Evolutionary conservation across 257 asterid species (phyloP).

Genomic region (Verbena officinalis): DNA sequence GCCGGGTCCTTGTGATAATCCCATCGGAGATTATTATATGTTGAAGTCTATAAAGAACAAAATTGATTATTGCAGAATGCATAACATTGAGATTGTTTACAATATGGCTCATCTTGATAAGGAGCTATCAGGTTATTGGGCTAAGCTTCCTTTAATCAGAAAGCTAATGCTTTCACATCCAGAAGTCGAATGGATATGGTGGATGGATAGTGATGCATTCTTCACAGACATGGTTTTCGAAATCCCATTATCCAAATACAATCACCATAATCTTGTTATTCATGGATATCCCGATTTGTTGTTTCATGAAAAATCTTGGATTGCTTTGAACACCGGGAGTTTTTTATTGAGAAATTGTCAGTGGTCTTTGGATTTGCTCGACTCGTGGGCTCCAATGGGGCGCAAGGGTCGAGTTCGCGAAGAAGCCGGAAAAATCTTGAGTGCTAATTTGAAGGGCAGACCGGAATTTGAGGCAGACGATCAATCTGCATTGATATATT

Average conservation of each 20-base stretch:
- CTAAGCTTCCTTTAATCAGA: constrained; percentile 48
- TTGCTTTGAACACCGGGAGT: constrained; percentile 46
- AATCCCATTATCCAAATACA: constrained; percentile 37
- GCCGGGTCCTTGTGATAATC: constrained; percentile 44
- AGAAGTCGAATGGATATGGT: constrained; percentile 56
- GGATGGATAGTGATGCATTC: constrained; percentile 59
- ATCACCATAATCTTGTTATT: constrained; percentile 35
- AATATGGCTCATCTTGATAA: constrained; percentile 44
- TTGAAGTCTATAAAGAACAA: constrained; percentile 56
- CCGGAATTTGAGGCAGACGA: constrained; percentile 53
- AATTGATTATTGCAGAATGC: constrained; percentile 56
- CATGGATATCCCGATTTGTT: constrained; percentile 43
- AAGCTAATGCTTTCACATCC: constrained; percentile 48
- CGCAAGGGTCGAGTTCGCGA: constrained; percentile 44
- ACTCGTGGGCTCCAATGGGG: constrained; percentile 58
- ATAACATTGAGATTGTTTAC: constrained; percentile 43
- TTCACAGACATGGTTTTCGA: constrained; percentile 52
- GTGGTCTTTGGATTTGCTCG: constrained; percentile 59
- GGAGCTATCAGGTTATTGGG: constrained; percentile 49
- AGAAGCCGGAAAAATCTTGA: constrained; percentile 43
- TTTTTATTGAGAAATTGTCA: constrained; percentile 51
- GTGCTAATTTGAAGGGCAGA: constrained; percentile 48
- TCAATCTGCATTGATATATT: constrained; percentile 48
- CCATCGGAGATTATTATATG: constrained; percentile 51
- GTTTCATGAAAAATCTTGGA: constrained; percentile 47